phyloP scores from a whole-genome alignment of 306 rosid species.

The Citrullus colocynthis region DNA sequence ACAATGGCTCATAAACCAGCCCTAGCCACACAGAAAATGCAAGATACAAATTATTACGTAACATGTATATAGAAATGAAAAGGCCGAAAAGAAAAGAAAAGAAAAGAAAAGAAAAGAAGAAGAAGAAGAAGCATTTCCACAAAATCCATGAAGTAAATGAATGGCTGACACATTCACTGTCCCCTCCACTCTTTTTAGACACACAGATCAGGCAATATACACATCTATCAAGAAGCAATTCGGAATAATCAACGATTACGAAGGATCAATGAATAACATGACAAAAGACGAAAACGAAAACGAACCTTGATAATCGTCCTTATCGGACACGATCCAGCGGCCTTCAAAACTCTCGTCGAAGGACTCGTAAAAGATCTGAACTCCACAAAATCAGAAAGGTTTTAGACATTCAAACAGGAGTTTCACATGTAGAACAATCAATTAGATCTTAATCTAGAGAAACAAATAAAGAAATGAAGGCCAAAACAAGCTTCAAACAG shows the following conservation, averaged over 20 bases:
- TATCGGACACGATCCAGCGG: conserved; percentile 66
- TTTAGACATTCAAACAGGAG: neutral
- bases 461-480: neutral
- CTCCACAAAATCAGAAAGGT: neutral
- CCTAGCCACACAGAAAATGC: neutral
- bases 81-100: neutral
- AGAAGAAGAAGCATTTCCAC: neutral
- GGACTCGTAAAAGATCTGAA: conserved; percentile 72
- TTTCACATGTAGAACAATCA: neutral
- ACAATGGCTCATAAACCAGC: neutral
- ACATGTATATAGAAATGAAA: neutral
- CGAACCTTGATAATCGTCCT: conserved; percentile 59
- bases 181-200: neutral
- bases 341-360: conserved; percentile 66
- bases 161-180: neutral
- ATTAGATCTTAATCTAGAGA: neutral
- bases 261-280: neutral
- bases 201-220: neutral
- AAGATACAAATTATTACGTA: neutral
- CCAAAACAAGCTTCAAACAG: conserved; percentile 8
- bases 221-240: neutral
- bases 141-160: neutral
- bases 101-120: neutral
- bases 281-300: neutral
- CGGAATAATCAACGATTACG: neutral